These are phyloP conservation scores for Macrolepiota dolichaula DNA, from an alignment of 768 basidiomycete genomes.

Conservation along the genomic window DNA sequence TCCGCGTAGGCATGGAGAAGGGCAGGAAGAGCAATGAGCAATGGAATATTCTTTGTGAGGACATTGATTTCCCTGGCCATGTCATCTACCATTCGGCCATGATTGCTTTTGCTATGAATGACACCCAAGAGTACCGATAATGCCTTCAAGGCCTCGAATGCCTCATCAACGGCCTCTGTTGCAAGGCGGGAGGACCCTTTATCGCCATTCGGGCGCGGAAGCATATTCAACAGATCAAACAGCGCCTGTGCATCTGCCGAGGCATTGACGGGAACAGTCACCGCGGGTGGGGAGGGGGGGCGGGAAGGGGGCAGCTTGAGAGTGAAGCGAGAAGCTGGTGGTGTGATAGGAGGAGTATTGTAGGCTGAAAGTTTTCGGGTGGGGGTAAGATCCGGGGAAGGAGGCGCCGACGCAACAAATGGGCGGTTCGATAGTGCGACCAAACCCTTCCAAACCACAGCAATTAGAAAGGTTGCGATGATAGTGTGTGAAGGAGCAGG, in stretches of 20 bases:
- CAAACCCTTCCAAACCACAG: constrained; percentile 69
- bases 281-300: constrained; percentile 57
- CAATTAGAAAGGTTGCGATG: constrained; percentile 70
- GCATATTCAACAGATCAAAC: constrained; percentile 53
- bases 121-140: constrained; percentile 57
- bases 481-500: constrained; percentile 53
- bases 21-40: constrained; percentile 70
- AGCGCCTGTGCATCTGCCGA: constrained; percentile 59
- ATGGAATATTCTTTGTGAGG: constrained; percentile 64
- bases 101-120: constrained; percentile 23
- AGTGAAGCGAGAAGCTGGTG: constrained; percentile 55
- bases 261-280: constrained; percentile 33
- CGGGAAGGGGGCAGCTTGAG: constrained; percentile 68
- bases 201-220: constrained; percentile 59
- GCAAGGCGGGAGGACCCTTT: constrained; percentile 52
- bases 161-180: constrained; percentile 80
- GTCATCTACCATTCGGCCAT: constrained; percentile 20
- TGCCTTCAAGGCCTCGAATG: constrained; percentile 60
- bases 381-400: constrained; percentile 23
- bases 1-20: constrained; percentile 49
- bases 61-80: constrained; percentile 42
- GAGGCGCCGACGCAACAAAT: constrained; percentile 32
- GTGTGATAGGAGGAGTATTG: constrained; percentile 52
- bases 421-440: constrained; percentile 69
- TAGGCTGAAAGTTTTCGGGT: constrained; percentile 30